These are phyloP conservation scores for Microbotryum lychnidis-dioicae DNA, from an alignment of 1,284 basidiomycete species.

Conservation along the genomic window DNA sequence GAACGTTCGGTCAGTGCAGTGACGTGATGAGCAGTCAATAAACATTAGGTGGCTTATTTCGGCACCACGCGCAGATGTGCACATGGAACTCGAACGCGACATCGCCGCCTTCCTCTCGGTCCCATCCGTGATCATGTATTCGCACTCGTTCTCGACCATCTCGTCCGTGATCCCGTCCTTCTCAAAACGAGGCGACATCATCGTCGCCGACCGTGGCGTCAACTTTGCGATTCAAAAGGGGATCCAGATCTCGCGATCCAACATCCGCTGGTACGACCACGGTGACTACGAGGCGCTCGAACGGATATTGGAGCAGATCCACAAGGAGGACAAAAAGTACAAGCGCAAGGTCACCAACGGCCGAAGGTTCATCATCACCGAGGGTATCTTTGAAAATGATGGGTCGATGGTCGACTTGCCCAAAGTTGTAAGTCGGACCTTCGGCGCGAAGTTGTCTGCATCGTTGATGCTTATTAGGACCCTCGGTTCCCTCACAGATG, in stretches of 20 bases:
- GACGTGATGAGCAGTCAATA: too few species aligned
- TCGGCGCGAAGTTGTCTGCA: background rate
- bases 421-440: constrained; percentile 57
- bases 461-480: background rate
- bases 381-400: constrained; percentile 93
- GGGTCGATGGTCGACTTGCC: constrained; percentile 86
- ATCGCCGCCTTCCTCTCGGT: constrained; percentile 85
- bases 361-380: constrained; percentile 89
- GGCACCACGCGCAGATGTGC: constrained; percentile 59
- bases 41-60: too few species aligned
- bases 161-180: constrained; percentile 95
- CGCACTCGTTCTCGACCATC: constrained; percentile 86
- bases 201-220: constrained; percentile 90
- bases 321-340: constrained; percentile 79
- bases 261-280: constrained; percentile 91
- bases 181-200: constrained; percentile 94
- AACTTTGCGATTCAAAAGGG: constrained; percentile 96
- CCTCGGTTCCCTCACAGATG: constrained; percentile 48
- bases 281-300: constrained; percentile 88
- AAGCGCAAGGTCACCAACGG: constrained; percentile 60
- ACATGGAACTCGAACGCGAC: constrained; percentile 77
- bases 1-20: constrained; percentile 64
- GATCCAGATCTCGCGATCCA: constrained; percentile 89
- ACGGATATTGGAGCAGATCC: constrained; percentile 70
- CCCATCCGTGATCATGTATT: constrained; percentile 84